Evolutionary conservation across 2,329 filamentous ascomycete genomes (phyloP), one percentile per base, ranked within the genome.

Genomic region (Fusarium beomiforme): DNA sequence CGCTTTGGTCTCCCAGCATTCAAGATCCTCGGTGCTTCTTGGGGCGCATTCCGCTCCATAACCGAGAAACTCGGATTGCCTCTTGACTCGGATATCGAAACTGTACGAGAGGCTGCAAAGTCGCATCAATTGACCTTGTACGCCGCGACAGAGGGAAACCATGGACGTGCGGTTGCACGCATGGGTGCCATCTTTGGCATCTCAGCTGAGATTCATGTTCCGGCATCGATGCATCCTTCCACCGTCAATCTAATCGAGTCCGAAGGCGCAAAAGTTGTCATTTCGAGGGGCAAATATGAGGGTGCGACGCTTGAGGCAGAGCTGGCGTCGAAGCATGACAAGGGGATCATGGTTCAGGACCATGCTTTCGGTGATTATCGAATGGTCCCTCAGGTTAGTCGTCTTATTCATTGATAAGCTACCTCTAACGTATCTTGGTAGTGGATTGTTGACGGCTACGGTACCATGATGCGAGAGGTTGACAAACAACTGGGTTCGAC

Each of bases 361-460:
- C 90, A 87, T 12, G 86, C 89, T 0, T 92, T 92, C 73, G 84
- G 86, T 1, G 90, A 88, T 4, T 93, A 92, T 72, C 86, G 90
- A 49, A 83, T 89, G 41, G 87, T 94, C 8, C 91, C 92, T 0
- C 78, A 83, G 79, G 88, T 87, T 59, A 65, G 79, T 65, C 14
- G 16, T 2, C 6, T 19, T 16, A 4, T 5, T 5, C 6, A 12
- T 8, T 6, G 5, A 8, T 12, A 23, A 4, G 9, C 5, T 23
- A 5, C 24, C 0, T 24, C 66, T 60, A 29, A 56, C 37, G 8
- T 13, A 13, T 19, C 6, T 4, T 19, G 0, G 10, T 49, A 88
- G 79, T 94, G 91, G 89, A 91, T 95, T 24, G 91, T 94, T 0
- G 89, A 95, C 66, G 93, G 93, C 0, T 96, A 95, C 74, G 85